Evolutionary conservation across 2,329 filamentous ascomycete genomes (phyloP), one percentile per base, ranked within the genome.

Genomic region (Leptographium procerum): DNA sequence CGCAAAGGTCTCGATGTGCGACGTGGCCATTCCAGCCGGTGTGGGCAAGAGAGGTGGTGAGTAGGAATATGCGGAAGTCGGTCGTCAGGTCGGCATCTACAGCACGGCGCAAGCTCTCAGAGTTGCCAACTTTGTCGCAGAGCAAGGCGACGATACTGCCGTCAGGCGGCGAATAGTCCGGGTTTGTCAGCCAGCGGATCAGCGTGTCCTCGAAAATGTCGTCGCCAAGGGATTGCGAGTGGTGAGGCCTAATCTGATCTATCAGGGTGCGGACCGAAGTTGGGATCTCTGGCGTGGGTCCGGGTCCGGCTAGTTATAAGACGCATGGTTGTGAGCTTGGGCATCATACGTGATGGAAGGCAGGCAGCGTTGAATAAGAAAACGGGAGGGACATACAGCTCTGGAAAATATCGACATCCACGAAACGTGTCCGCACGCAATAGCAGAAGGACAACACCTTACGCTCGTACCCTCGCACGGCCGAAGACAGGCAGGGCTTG

Each of bases 381-480:
- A 52, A 19, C 16, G 16, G 6, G 1, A n/a, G 19, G 16, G 19
- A 52, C 61, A 36, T 31, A 62, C 62, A 57, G 19, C 55, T 60
- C 10, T 61, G 60, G 29, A 67, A 67, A 50, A 69, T 69, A 60
- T 69, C 66, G 50, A 68, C 64, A 55, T 68, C 66, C 59, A 56
- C 60, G 57, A 68, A 69, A 13, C 64, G 61, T 7, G 66, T 68
- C 10, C 66, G 61, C 16, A 69, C 64, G 59, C 65, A 68, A 64
- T 66, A 68, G 60, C 65, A 66, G 45, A 66, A 68, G 1, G 65
- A 66, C 55, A 68, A 50, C 0, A 68, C 67, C 56, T 65, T 68
- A 43, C 65, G 63, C 60, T 66, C 64, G 24, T 58, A 63, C 1
- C 66, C 66, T 24, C 59, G 61, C 40, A 67, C 64, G 16, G 66